Percentiles rank a stretch among this genome's conserved stretches.
Evolutionary conservation across 116 monocot species (phyloP).

Genomic region (Trichopus zeylanicus): DNA sequence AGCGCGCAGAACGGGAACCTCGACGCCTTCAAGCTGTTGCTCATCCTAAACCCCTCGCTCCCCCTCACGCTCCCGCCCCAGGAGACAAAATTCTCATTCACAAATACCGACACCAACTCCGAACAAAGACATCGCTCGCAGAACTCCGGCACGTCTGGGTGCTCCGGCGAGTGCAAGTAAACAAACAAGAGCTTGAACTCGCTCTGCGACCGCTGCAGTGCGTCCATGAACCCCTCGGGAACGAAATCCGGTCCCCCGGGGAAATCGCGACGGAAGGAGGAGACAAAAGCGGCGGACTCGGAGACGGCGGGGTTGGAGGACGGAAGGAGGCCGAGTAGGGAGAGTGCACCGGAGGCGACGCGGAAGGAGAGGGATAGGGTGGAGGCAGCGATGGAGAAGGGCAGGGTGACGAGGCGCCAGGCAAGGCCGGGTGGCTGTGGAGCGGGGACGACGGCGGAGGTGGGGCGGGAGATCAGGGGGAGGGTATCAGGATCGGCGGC

Average conservation of each 20-base stretch:
- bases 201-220: slow-evolving; percentile 73
- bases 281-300: slow-evolving; percentile 64
- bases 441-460: background rate
- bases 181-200: slow-evolving; percentile 79
- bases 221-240: slow-evolving; percentile 75
- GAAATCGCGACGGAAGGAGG: slow-evolving; percentile 56
- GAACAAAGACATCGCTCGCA: slow-evolving; percentile 53
- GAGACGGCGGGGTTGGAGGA: slow-evolving; percentile 5
- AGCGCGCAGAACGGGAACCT: slow-evolving; percentile 86
- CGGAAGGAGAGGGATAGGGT: slow-evolving; percentile 52
- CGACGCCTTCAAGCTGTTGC: slow-evolving; percentile 83
- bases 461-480: background rate
- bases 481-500: background rate
- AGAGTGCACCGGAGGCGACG: slow-evolving; percentile 63
- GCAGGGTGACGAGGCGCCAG: slow-evolving; percentile 73
- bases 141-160: slow-evolving; percentile 80
- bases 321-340: slow-evolving; percentile 35
- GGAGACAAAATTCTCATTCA: slow-evolving; percentile 78
- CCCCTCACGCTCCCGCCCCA: slow-evolving; percentile 91
- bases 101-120: slow-evolving; percentile 51
- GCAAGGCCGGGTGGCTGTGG: slow-evolving; percentile 22
- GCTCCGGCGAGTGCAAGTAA: slow-evolving; percentile 91
- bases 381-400: slow-evolving; percentile 62
- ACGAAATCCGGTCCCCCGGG: slow-evolving; percentile 42
- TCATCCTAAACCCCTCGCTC: slow-evolving; percentile 95